Evolutionary conservation across 1,139 yeast genomes (phyloP).

Genomic region (Geotrichum fermentans): DNA sequence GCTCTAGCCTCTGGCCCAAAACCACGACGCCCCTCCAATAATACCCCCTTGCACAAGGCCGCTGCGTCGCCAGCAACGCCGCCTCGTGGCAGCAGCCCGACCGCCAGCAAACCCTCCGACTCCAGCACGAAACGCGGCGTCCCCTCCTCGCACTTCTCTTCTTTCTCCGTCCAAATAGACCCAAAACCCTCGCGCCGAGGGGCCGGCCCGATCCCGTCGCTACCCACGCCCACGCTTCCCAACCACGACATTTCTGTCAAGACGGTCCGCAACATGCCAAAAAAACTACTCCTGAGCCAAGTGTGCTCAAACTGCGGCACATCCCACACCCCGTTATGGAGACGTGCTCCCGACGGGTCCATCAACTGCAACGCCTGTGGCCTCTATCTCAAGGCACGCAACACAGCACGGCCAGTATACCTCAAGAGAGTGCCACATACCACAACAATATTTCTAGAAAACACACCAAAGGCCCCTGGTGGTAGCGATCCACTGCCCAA

Average conservation of each 20-base stretch:
- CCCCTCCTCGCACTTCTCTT: constrained; percentile 13
- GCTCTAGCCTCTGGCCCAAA: not conserved
- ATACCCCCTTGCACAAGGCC: not conserved
- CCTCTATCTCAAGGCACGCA: constrained; percentile 43
- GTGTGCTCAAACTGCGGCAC: constrained; percentile 64
- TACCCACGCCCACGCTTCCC: constrained; percentile 5
- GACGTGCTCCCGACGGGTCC: constrained; percentile 63
- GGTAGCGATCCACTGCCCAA: not conserved
- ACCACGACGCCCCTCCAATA: too few species aligned
- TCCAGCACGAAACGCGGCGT: not conserved
- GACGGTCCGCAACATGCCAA: not conserved
- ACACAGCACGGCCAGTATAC: constrained; percentile 48
- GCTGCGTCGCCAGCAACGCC: not conserved
- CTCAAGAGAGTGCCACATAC: constrained; percentile 57
- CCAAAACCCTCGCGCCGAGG: not conserved
- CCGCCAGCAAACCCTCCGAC: not conserved
- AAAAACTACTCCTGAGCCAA: constrained; percentile 32
- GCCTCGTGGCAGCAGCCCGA: not conserved
- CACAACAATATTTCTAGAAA: constrained; percentile 15
- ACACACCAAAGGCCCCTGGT: not conserved
- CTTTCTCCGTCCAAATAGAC: constrained; percentile 15
- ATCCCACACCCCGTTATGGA: constrained; percentile 65
- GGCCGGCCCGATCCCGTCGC: not conserved
- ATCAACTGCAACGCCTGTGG: constrained; percentile 73
- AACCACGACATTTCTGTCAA: constrained; percentile 12